Evolutionary conservation across 805 yeast species (phyloP).

Genomic region (Yamadazyma insecticola): DNA sequence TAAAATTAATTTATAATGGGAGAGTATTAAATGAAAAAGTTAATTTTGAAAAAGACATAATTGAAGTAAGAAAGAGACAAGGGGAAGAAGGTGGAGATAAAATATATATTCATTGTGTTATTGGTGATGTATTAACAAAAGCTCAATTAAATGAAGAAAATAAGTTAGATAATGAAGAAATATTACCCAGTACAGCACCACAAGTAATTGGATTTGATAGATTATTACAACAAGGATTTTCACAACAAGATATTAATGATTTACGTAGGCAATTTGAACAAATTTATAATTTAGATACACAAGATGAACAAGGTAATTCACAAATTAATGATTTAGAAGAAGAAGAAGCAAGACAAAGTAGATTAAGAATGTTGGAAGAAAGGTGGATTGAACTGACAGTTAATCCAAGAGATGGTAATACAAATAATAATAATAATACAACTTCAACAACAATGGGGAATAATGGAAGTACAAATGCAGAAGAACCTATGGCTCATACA

Average conservation of each 20-base stretch:
- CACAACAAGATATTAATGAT: slow-evolving; percentile 68
- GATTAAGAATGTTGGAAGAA: slow-evolving; percentile 68
- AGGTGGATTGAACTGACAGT: slow-evolving; percentile 84
- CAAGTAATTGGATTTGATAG: slow-evolving; percentile 85
- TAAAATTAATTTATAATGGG: slow-evolving; percentile 68
- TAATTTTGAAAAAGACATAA: slow-evolving; percentile 44
- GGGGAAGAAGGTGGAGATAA: slow-evolving; percentile 4
- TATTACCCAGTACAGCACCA: slow-evolving; percentile 51
- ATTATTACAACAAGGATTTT: slow-evolving; percentile 75
- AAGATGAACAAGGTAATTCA: slow-evolving; percentile 13
- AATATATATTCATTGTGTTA: slow-evolving; percentile 73
- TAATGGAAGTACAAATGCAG: slow-evolving; percentile 6
- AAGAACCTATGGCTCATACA: slow-evolving; percentile 9
- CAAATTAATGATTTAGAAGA: slow-evolving; percentile 36
- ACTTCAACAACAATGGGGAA: slow-evolving; percentile 3
- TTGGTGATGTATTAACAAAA: slow-evolving; percentile 58
- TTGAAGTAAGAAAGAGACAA: no score
- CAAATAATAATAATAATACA: slow-evolving; percentile 10
- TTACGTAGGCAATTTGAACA: slow-evolving; percentile 70
- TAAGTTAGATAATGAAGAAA: slow-evolving; percentile 49
- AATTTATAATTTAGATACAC: slow-evolving; percentile 50
- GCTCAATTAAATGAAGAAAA: slow-evolving; percentile 59
- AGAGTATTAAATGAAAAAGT: slow-evolving; percentile 55
- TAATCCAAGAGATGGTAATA: slow-evolving; percentile 43
- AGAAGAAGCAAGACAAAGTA: slow-evolving; percentile 34